Evolutionary conservation across 2,329 filamentous ascomycete genomes (phyloP).

Genomic region (Penicillium sp.): DNA sequence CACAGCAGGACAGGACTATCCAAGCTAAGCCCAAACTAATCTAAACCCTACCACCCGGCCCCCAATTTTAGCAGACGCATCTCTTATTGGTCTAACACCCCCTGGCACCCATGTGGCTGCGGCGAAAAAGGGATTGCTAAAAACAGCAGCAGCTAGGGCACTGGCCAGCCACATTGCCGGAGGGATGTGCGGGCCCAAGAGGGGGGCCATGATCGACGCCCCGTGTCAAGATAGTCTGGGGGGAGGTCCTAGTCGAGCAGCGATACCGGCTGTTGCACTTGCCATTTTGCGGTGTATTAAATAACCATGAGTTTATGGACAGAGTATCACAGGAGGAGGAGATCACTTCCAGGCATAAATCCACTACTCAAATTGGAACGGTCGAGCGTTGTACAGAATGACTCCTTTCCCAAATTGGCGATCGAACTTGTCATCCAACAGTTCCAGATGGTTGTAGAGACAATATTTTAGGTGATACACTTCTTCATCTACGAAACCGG

Average conservation of each 20-base stretch:
- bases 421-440: not conserved
- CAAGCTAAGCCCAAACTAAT: not conserved
- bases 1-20: not conserved
- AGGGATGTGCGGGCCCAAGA: not conserved
- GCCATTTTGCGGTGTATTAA: not conserved
- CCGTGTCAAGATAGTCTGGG: not conserved
- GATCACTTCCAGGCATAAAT: no score
- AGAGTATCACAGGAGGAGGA: not conserved
- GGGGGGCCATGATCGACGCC: not conserved
- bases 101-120: constrained; percentile 23
- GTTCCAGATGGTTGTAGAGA: no score
- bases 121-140: constrained; percentile 16
- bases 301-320: not conserved
- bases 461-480: not conserved
- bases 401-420: not conserved
- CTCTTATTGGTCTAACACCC: not conserved
- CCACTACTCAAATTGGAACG: not conserved
- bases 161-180: not conserved
- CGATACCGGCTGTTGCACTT: not conserved
- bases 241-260: not conserved
- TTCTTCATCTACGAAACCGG: not conserved
- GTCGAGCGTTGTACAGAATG: not conserved
- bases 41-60: not conserved
- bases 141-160: constrained; percentile 16
- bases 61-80: not conserved